Conservation (phyloP, 2,329 filamentous ascomycete genomes). For the Cladophialophora yegresii region DNA sequence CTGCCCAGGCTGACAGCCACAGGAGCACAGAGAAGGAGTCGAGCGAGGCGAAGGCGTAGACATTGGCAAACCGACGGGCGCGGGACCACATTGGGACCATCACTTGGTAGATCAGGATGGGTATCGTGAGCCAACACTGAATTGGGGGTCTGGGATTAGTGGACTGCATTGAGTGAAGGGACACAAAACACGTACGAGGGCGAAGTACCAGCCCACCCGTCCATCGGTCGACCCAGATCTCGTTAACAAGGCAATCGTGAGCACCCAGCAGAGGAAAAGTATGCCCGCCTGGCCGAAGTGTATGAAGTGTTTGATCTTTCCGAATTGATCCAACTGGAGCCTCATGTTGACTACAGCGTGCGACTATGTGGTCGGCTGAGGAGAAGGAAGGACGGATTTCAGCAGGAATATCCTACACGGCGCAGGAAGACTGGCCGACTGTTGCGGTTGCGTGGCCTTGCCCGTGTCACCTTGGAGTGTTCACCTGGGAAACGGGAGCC, state of each 20-base stretch:
- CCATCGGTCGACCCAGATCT: conserved; percentile 57
- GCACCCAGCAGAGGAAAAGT: conserved; percentile 60
- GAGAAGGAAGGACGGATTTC: conserved; percentile 1
- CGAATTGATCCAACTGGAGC: conserved; percentile 42
- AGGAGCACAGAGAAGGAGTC: conserved; percentile 58
- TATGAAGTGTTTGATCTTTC: conserved; percentile 58
- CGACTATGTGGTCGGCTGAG: background rate
- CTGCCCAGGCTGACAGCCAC: conserved; percentile 62
- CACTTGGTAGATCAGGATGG: conserved; percentile 60
- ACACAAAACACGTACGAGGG: conserved; percentile 33
- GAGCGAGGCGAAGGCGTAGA: conserved; percentile 60
- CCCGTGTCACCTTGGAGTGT: conserved; percentile 2
- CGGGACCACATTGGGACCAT: conserved; percentile 64
- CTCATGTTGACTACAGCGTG: conserved; percentile 25
- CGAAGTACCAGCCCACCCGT: conserved; percentile 59
- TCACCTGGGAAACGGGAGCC: background rate
- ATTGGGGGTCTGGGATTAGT: background rate
- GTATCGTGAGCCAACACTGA: conserved; percentile 62
- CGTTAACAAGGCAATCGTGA: conserved; percentile 61
- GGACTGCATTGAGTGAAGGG: background rate
- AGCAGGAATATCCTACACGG: background rate
- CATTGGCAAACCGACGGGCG: conserved; percentile 60
- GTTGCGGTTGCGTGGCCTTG: conserved; percentile 6
- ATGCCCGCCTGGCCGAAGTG: conserved; percentile 58
- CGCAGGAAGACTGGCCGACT: background rate